Conservation (phyloP, 768 basidiomycete genomes). For the Leucocoprinus sp. region DNA sequence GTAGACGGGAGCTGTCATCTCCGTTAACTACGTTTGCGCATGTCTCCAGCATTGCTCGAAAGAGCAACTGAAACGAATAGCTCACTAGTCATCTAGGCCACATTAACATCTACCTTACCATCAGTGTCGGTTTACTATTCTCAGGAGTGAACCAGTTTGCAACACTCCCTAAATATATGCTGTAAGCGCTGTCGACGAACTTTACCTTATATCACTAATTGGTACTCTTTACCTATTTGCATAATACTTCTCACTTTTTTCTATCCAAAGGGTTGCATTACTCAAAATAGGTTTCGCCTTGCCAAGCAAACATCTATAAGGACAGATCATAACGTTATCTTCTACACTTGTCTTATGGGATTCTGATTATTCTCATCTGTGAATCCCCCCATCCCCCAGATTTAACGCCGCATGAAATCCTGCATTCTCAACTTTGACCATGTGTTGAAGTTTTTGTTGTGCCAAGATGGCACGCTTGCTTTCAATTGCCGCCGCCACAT, state of each 20-base stretch:
- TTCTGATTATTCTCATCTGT: not conserved
- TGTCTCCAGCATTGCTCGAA: no score
- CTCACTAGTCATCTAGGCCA: no score
- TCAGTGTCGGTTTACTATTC: not conserved
- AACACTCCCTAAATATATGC: conserved; percentile 8
- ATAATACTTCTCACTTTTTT: conserved; percentile 9
- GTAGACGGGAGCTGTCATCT: no score
- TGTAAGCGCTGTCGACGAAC: conserved; percentile 8
- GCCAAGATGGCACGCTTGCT: not conserved
- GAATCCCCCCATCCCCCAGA: not conserved
- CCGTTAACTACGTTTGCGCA: no score
- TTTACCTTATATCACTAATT: not conserved
- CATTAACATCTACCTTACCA: no score
- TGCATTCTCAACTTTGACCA: not conserved
- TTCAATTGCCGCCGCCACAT: conserved; percentile 4
- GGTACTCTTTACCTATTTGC: conserved; percentile 2
- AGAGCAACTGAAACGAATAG: no score
- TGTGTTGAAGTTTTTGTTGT: not conserved
- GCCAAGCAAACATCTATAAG: no score
- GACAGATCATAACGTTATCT: no score
- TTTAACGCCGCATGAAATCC: not conserved
- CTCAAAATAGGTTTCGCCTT: not conserved
- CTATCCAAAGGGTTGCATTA: conserved; percentile 4
- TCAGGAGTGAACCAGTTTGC: conserved; percentile 7
- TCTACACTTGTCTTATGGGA: not conserved